Percentiles rank a stretch among this genome's conserved stretches.
phyloP scores from a whole-genome alignment of 371 early-diverging fungal genomes.

The Mucor sp. region DNA sequence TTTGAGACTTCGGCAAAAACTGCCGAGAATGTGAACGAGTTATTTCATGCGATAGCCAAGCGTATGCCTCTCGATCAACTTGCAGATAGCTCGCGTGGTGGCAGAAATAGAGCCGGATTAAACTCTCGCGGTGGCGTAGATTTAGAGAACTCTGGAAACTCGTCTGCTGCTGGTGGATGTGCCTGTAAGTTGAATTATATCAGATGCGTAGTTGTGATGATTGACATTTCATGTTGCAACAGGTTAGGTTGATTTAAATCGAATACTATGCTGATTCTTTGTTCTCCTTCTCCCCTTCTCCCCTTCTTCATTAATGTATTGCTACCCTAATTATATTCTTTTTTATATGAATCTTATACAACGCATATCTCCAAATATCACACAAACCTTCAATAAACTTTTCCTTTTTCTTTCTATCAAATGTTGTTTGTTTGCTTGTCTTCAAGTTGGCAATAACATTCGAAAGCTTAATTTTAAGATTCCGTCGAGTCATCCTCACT shows the following conservation, averaged over 20 bases:
- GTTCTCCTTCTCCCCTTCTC: background rate
- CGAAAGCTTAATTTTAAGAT: background rate
- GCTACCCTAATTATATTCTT: slow-evolving; percentile 5
- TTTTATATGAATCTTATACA: background rate
- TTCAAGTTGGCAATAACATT: background rate
- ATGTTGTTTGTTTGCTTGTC: background rate
- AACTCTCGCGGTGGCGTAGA: slow-evolving; percentile 48
- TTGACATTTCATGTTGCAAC: background rate
- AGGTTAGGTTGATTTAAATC: background rate
- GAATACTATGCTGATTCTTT: background rate
- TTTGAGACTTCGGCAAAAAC: slow-evolving; percentile 96
- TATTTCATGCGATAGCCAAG: slow-evolving; percentile 83
- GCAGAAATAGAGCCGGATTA: slow-evolving; percentile 32
- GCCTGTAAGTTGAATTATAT: slow-evolving; percentile 41
- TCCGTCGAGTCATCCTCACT: background rate
- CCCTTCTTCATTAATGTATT: slow-evolving; percentile 1
- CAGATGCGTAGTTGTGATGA: background rate
- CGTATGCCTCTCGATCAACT: slow-evolving; percentile 55
- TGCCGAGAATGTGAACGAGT: slow-evolving; percentile 83
- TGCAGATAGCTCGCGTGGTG: slow-evolving; percentile 45
- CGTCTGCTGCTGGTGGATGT: slow-evolving; percentile 40
- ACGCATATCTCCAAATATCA: background rate
- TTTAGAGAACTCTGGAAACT: slow-evolving; percentile 37
- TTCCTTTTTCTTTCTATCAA: background rate
- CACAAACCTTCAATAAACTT: background rate